Conservation (phyloP, 169 alveolate genomes). For the Cryptosporidium bovis region DNA sequence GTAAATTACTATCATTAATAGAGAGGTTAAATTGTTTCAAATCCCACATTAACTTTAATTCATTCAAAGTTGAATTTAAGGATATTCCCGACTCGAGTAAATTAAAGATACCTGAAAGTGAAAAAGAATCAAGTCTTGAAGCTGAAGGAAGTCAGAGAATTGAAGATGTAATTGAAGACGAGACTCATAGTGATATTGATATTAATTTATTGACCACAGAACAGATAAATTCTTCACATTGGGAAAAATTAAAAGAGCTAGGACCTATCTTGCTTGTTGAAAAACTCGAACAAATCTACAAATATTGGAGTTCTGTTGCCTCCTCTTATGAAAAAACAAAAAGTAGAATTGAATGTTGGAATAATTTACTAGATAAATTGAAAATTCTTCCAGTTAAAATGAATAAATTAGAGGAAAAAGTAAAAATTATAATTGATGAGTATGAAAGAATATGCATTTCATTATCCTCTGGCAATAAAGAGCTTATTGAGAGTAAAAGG, state of each 20-base stretch:
- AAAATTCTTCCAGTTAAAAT: constrained; percentile 24
- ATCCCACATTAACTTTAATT: not conserved
- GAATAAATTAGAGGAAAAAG: constrained; percentile 33
- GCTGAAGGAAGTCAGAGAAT: not conserved
- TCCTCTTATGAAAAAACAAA: constrained; percentile 2
- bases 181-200: constrained; percentile 1
- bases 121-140: not conserved
- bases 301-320: constrained; percentile 20
- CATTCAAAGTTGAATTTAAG: not conserved
- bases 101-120: not conserved
- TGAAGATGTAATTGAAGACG: not conserved
- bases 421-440: constrained; percentile 11
- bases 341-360: constrained; percentile 19
- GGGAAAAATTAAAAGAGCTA: constrained; percentile 36
- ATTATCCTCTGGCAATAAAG: constrained; percentile 5
- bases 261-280: constrained; percentile 14
- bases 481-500: not conserved
- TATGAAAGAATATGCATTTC: constrained; percentile 1
- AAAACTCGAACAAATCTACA: constrained; percentile 32
- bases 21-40: not conserved
- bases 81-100: not conserved
- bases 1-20: constrained; percentile 5
- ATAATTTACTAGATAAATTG: constrained; percentile 24
- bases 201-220: constrained; percentile 15
- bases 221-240: constrained; percentile 45